Percentiles rank a stretch among this genome's conserved stretches.
phyloP scores from a whole-genome alignment of 2,329 filamentous ascomycete species.

The Tympanopsis confertula region DNA sequence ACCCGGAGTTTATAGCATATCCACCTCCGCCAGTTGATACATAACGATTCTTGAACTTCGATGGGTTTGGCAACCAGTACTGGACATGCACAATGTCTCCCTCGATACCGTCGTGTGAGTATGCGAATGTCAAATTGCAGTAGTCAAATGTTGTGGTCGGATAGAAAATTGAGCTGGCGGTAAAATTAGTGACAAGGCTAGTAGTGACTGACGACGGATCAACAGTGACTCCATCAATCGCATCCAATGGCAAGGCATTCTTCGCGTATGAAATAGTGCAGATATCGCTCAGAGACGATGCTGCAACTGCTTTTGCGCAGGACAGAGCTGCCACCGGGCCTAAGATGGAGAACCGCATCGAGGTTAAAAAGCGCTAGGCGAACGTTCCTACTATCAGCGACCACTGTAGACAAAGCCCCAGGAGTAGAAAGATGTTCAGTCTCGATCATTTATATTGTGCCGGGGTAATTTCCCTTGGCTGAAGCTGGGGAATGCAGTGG shows the following conservation, averaged over 20 bases:
- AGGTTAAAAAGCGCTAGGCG: background rate
- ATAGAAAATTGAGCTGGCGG: constrained; percentile 13
- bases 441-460: too few relatives aligned
- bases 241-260: constrained; percentile 4
- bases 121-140: constrained; percentile 33
- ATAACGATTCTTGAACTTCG: constrained; percentile 29
- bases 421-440: too few relatives aligned
- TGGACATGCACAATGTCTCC: constrained; percentile 20
- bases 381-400: too few relatives aligned
- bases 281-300: background rate
- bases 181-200: constrained; percentile 16
- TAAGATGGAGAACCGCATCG: background rate
- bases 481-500: too few relatives aligned
- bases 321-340: background rate
- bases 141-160: constrained; percentile 21
- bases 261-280: constrained; percentile 2
- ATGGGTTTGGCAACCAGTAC: constrained; percentile 28
- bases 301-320: background rate
- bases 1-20: constrained; percentile 26
- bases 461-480: too few relatives aligned
- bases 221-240: constrained; percentile 12
- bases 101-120: constrained; percentile 25
- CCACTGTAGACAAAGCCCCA: too few relatives aligned
- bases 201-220: constrained; percentile 14
- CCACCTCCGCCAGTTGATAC: constrained; percentile 33